These are phyloP conservation scores for Paecilomyces sp. DNA, from an alignment of 2,329 filamentous ascomycete genomes.

Conservation along the genomic window DNA sequence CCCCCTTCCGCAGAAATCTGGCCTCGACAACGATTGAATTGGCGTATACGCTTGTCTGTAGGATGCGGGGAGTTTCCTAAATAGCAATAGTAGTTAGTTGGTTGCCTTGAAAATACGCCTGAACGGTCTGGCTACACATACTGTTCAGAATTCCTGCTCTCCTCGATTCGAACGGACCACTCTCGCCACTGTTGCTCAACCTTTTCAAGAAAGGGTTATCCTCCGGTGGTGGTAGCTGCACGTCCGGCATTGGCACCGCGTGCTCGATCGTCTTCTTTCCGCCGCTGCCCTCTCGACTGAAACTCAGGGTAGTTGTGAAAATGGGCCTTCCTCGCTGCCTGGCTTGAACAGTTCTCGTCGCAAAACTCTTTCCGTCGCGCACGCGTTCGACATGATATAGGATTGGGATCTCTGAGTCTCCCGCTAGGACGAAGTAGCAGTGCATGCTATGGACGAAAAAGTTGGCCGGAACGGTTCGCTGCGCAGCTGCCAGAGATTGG, in stretches of 20 bases:
- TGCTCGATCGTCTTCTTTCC: slow-evolving; percentile 57
- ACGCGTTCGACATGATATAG: slow-evolving; percentile 94
- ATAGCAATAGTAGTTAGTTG: background rate
- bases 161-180: slow-evolving; percentile 53
- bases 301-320: slow-evolving; percentile 92
- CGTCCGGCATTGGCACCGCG: slow-evolving; percentile 53
- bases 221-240: slow-evolving; percentile 38
- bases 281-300: slow-evolving; percentile 56
- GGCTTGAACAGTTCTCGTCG: slow-evolving; percentile 92
- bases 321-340: slow-evolving; percentile 81
- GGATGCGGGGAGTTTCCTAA: slow-evolving; percentile 43
- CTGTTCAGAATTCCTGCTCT: slow-evolving; percentile 51
- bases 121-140: slow-evolving; percentile 17
- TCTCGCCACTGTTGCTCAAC: slow-evolving; percentile 18
- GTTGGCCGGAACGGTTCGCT: slow-evolving; percentile 70
- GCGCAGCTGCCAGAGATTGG: slow-evolving; percentile 80
- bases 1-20: slow-evolving; percentile 66
- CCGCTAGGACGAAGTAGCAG: slow-evolving; percentile 96
- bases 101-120: background rate
- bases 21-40: slow-evolving; percentile 48
- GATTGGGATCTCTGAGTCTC: slow-evolving; percentile 75
- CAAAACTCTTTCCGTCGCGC: slow-evolving; percentile 80
- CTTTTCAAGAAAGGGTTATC: slow-evolving; percentile 17
- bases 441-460: slow-evolving; percentile 94
- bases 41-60: slow-evolving; percentile 60